phyloP scores from a whole-genome alignment of 371 early-diverging fungal species.

The Mucor mucedo region DNA sequence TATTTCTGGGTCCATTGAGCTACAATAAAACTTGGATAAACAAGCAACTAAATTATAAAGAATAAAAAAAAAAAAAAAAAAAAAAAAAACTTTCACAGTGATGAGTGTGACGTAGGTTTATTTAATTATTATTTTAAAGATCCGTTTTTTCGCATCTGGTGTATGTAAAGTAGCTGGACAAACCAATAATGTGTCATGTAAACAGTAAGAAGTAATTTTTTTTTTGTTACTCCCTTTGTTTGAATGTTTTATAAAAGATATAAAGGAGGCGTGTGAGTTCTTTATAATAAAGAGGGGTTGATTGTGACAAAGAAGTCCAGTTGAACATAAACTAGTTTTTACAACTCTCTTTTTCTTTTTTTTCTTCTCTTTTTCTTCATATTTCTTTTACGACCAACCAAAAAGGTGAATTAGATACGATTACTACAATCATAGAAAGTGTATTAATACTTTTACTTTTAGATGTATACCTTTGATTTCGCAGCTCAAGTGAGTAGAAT shows the following conservation, averaged over 20 bases:
- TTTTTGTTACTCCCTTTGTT: background rate
- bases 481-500: constrained; percentile 45
- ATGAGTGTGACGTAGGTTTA: background rate
- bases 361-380: constrained; percentile 6
- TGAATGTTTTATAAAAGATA: background rate
- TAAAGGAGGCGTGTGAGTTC: background rate
- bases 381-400: background rate
- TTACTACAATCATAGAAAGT: too few relatives aligned
- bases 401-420: background rate
- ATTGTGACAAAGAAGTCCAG: background rate
- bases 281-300: background rate
- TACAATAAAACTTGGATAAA: background rate
- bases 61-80: constrained; percentile 3
- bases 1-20: constrained; percentile 4
- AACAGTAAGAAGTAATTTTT: background rate
- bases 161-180: background rate
- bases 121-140: background rate
- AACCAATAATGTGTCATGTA: background rate
- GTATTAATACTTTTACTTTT: too few relatives aligned
- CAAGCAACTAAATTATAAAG: background rate
- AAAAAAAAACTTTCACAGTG: background rate
- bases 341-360: background rate
- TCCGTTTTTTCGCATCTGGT: background rate
- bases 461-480: constrained; percentile 43
- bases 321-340: constrained; percentile 3